Conservation (phyloP, 257 asterid genomes). For the Misopates orontium region DNA sequence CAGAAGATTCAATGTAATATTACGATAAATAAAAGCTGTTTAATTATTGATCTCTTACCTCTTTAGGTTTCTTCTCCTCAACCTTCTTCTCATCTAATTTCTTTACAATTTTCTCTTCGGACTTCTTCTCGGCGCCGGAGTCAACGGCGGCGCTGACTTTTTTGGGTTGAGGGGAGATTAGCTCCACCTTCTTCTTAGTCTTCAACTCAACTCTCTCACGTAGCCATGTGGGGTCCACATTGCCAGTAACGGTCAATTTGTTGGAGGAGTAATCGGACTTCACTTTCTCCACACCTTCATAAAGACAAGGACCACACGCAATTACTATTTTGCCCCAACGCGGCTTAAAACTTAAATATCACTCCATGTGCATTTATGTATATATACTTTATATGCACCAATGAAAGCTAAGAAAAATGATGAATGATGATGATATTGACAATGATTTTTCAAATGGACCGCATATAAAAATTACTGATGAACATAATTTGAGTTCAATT, state of each 20-base stretch:
- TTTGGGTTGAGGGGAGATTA: slow-evolving; percentile 74
- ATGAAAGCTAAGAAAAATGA: neutral
- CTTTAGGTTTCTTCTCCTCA: slow-evolving; percentile 56
- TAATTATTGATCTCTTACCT: slow-evolving; percentile 38
- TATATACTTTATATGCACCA: neutral
- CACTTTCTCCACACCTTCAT: slow-evolving; percentile 79
- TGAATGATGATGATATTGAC: slow-evolving; percentile 6
- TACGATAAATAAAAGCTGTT: neutral
- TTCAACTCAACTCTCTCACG: slow-evolving; percentile 63
- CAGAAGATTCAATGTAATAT: too few relatives aligned
- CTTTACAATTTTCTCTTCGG: slow-evolving; percentile 34
- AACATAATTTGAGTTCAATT: too few relatives aligned
- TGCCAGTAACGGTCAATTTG: slow-evolving; percentile 83
- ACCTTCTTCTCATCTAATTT: slow-evolving; percentile 48
- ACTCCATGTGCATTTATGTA: slow-evolving; percentile 19
- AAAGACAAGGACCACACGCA: slow-evolving; percentile 26
- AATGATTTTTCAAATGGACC: slow-evolving; percentile 5
- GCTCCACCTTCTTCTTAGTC: slow-evolving; percentile 86
- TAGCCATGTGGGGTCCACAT: slow-evolving; percentile 74
- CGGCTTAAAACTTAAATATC: slow-evolving; percentile 4
- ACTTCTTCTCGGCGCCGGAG: slow-evolving; percentile 34
- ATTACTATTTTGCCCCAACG: slow-evolving; percentile 22
- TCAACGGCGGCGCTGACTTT: slow-evolving; percentile 38
- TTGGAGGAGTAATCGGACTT: slow-evolving; percentile 60
- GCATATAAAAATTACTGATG: too few relatives aligned